Evolutionary conservation across 352 stramenopile genomes (phyloP).

Genomic region (Globisporangium recalcitrans): DNA sequence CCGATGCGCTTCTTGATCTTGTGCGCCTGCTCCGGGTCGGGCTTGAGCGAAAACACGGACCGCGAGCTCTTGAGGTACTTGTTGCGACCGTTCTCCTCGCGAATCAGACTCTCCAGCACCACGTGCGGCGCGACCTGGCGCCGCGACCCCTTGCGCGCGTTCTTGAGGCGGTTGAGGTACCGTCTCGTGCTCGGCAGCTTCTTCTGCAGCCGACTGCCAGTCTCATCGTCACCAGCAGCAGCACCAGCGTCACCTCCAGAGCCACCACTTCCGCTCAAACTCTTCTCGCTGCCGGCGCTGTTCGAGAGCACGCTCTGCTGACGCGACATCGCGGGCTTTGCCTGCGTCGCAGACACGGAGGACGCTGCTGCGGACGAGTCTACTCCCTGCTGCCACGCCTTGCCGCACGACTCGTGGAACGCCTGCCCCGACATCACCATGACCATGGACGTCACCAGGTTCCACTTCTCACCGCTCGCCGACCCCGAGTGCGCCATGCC

Average conservation of each 20-base stretch:
- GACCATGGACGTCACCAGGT: constrained; percentile 79
- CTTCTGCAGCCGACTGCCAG: constrained; percentile 50
- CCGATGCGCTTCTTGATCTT: constrained; percentile 78
- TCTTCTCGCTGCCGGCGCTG: constrained; percentile 21
- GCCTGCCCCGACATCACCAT: constrained; percentile 70
- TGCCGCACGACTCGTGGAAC: constrained; percentile 85
- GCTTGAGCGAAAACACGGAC: constrained; percentile 62
- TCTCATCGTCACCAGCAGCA: constrained; percentile 36
- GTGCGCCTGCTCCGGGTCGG: constrained; percentile 67
- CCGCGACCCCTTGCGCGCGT: constrained; percentile 51
- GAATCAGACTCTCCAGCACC: constrained; percentile 77
- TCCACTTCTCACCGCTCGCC: constrained; percentile 72
- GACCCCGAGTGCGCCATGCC: constrained; percentile 76
- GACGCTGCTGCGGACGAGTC: constrained; percentile 27
- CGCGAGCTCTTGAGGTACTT: constrained; percentile 83
- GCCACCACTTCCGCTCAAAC: constrained; percentile 22
- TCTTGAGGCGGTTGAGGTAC: constrained; percentile 79
- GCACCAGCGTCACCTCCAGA: not conserved
- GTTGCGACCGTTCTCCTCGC: constrained; percentile 71
- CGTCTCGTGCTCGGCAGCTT: constrained; percentile 77
- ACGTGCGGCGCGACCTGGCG: constrained; percentile 64
- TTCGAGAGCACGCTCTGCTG: constrained; percentile 32
- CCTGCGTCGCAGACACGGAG: not conserved
- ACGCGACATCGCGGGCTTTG: constrained; percentile 27
- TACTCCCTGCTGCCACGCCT: constrained; percentile 77